Evolutionary conservation across 139 green algal genomes (phyloP).

Genomic region (Chlorella sp.): DNA sequence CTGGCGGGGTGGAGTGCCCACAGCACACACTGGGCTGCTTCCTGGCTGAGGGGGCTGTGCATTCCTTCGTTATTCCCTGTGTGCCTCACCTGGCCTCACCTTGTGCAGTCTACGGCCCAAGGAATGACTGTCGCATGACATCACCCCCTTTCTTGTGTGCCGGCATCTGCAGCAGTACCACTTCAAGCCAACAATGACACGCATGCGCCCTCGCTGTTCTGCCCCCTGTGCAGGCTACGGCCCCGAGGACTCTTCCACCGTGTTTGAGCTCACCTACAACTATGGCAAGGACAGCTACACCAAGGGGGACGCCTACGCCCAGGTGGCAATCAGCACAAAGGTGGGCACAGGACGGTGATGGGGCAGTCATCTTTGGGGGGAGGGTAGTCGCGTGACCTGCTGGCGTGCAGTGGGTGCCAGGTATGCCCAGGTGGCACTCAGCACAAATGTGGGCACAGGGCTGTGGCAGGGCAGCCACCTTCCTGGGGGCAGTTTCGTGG

Average conservation of each 20-base stretch:
- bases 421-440: conserved; percentile 82
- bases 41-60: too few species aligned
- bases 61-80: too few species aligned
- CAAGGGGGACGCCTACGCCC: conserved; percentile 86
- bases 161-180: too few species aligned
- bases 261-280: conserved; percentile 96
- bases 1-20: too few species aligned
- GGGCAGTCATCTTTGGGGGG: neutral
- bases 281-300: conserved; percentile 72
- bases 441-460: conserved; percentile 47
- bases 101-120: too few species aligned
- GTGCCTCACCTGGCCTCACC: too few species aligned
- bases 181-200: too few species aligned
- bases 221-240: conserved; percentile 65
- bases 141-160: neutral
- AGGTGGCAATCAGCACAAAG: conserved; percentile 70
- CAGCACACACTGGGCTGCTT: too few species aligned
- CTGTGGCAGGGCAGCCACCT: neutral
- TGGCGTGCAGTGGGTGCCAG: too few species aligned
- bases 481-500: too few species aligned
- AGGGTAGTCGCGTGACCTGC: too few species aligned
- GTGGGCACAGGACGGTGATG: conserved; percentile 1
- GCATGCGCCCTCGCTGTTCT: neutral
- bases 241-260: conserved; percentile 71
- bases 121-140: too few species aligned